Conservation (phyloP, 1,139 yeast species). For the Debaryomycetaceae sp. region DNA sequence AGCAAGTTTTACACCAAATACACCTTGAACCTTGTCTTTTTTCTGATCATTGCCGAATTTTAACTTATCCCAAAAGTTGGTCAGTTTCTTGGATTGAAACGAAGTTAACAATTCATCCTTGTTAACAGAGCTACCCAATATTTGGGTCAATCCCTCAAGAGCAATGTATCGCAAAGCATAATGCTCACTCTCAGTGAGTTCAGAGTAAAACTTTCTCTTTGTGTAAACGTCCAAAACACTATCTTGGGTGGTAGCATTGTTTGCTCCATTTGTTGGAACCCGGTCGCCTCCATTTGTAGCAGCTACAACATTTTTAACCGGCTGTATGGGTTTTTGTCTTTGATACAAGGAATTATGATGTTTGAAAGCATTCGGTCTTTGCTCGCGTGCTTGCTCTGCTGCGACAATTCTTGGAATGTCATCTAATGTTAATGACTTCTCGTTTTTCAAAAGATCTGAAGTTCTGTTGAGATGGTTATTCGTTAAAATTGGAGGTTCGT, state of each 20-base stretch:
- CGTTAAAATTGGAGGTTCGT: constrained; percentile 39
- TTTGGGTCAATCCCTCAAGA: constrained; percentile 54
- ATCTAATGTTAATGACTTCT: constrained; percentile 84
- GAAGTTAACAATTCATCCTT: constrained; percentile 53
- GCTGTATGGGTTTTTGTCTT: constrained; percentile 35
- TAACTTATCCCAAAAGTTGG: constrained; percentile 76
- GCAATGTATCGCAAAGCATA: constrained; percentile 66
- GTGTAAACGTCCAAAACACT: constrained; percentile 9
- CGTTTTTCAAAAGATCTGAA: constrained; percentile 70
- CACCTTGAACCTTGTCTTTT: constrained; percentile 33
- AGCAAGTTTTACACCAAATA: constrained; percentile 79
- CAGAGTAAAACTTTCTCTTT: constrained; percentile 63
- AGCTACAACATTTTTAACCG: constrained; percentile 23
- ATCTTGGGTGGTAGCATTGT: constrained; percentile 7
- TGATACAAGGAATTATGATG: constrained; percentile 55
- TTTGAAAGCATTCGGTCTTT: constrained; percentile 80
- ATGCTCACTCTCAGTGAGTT: constrained; percentile 59
- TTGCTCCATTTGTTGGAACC: constrained; percentile 4
- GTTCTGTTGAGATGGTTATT: constrained; percentile 46
- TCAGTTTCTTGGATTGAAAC: constrained; percentile 54
- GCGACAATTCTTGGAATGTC: constrained; percentile 97
- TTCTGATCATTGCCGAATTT: constrained; percentile 32
- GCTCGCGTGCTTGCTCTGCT: constrained; percentile 93
- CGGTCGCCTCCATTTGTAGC: constrained; percentile 17
- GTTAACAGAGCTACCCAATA: constrained; percentile 32